Percentiles rank a stretch among this genome's conserved stretches.
Conservation (phyloP, 257 asterid genomes). For the Nicotiana undulata region DNA sequence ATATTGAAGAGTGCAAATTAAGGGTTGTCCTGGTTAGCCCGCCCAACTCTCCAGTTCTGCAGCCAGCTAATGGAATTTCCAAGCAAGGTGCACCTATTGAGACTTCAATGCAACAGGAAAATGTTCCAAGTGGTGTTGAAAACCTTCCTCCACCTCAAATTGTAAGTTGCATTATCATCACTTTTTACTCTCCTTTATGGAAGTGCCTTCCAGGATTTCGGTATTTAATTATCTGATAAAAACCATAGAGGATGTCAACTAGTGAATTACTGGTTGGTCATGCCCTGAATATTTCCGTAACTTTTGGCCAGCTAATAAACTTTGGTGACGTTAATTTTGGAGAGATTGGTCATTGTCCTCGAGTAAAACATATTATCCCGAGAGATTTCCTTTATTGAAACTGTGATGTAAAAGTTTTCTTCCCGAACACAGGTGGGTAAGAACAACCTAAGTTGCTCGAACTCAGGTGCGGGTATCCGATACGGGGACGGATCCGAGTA, state of each 20-base stretch:
- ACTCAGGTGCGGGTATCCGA: too few species aligned
- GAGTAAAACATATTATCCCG: background rate
- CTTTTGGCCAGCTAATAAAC: background rate
- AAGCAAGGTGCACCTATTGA: slow-evolving; percentile 41
- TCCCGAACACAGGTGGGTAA: slow-evolving; percentile 29
- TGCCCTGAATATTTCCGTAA: background rate
- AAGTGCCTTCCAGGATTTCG: background rate
- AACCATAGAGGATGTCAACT: background rate
- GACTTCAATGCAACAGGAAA: slow-evolving; percentile 24
- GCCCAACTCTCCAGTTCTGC: slow-evolving; percentile 41
- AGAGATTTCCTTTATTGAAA: background rate
- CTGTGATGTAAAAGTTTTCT: slow-evolving; percentile 2
- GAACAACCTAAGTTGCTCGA: background rate
- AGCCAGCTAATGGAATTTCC: slow-evolving; percentile 33
- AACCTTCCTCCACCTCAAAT: slow-evolving; percentile 29
- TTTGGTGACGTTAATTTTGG: background rate
- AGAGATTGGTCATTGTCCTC: background rate
- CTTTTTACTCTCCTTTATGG: background rate
- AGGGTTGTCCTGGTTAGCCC: slow-evolving; percentile 56
- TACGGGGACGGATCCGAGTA: too few species aligned
- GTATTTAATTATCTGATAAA: background rate
- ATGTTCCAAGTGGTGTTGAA: slow-evolving; percentile 41
- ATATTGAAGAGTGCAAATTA: slow-evolving; percentile 77
- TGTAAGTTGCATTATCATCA: slow-evolving; percentile 29
- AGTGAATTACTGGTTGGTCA: background rate